phyloP scores from a whole-genome alignment of 345 rosid genomes.

The Lumnitzera littorea region DNA sequence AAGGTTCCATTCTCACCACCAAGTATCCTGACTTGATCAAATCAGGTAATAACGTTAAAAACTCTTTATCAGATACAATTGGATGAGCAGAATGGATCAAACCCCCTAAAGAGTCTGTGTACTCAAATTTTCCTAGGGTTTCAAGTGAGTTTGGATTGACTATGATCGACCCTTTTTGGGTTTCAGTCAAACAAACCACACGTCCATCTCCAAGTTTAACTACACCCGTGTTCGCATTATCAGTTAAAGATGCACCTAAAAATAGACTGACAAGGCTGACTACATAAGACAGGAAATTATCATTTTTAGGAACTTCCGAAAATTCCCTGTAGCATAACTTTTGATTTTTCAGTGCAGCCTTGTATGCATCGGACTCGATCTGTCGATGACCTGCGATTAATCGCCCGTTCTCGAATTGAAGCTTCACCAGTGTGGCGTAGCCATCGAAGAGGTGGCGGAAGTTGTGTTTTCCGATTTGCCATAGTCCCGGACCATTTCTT shows the following conservation, averaged over 20 bases:
- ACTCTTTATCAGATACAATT: slow-evolving; percentile 64
- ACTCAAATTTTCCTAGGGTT: slow-evolving; percentile 65
- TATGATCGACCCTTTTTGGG: slow-evolving; percentile 83
- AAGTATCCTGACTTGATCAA: slow-evolving; percentile 65
- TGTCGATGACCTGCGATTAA: slow-evolving; percentile 72
- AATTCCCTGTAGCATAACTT: slow-evolving; percentile 82
- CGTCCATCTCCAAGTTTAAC: slow-evolving; percentile 82
- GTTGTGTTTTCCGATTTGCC: slow-evolving; percentile 72
- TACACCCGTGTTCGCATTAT: slow-evolving; percentile 93
- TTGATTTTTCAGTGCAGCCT: slow-evolving; percentile 66
- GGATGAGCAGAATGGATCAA: slow-evolving; percentile 91
- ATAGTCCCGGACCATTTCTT: slow-evolving; percentile 89
- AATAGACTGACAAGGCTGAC: slow-evolving; percentile 64
- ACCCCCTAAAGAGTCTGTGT: slow-evolving; percentile 58
- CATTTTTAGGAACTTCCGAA: slow-evolving; percentile 70
- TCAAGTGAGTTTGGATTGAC: slow-evolving; percentile 66
- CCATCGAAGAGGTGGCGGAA: slow-evolving; percentile 98
- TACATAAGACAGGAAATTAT: slow-evolving; percentile 54
- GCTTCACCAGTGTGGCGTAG: slow-evolving; percentile 70
- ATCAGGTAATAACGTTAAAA: slow-evolving; percentile 80
- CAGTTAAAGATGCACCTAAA: slow-evolving; percentile 86
- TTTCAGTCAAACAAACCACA: slow-evolving; percentile 85
- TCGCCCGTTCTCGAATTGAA: slow-evolving; percentile 57
- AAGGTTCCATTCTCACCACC: slow-evolving; percentile 76
- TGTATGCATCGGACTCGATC: slow-evolving; percentile 78